Evolutionary conservation across 805 yeast genomes (phyloP), one percentile per base, ranked within the genome.

Genomic region (Yarrowia bubula): DNA sequence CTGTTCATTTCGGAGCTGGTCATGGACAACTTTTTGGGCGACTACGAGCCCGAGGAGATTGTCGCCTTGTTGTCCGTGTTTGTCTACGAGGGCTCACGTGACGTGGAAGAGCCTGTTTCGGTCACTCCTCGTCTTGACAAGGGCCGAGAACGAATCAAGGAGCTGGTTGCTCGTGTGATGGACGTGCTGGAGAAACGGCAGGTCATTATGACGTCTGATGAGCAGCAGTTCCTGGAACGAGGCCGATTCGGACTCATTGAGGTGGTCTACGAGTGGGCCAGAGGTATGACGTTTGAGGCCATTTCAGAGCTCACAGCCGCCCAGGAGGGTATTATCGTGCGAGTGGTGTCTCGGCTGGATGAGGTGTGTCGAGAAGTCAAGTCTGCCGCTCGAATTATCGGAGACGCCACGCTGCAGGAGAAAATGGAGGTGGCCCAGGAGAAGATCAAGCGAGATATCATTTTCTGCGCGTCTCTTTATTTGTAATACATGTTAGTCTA

Each of bases 261-360:
- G 74, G 97, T 91, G 11, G 97, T 93, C 4, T 95, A 93, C 74
- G 98, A 95, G 76, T 95, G 99, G 99, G 97, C 98, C 0, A 82
- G 96, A 69, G 99, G 99, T 1, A 82, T 87, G 81, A 83, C 96
- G 0, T 95, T 95, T 79, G 88, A 88, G 69, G 96, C 91, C 66
- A 93, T 95, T 69, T 95, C 92, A 88, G 87, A 85, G 67, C 82
- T 91, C 68, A 90, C 97, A 66, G 86, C 86, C 17, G 96, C 92
- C 71, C 92, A 91, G 41, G 99, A 95, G 76, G 99, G 99, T 46
- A 90, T 97, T 0, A 95, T 95, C 72, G 99, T 95, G 22, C 83
- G 99, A 72, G 98, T 95, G 4, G 93, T 95, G 51, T 91, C 96
- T 1, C 83, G 98, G 71, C 77, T 95, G 65, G 99, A 95, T 76